Conservation (phyloP, 805 yeast genomes). For the Candida khao-thaluensis region DNA sequence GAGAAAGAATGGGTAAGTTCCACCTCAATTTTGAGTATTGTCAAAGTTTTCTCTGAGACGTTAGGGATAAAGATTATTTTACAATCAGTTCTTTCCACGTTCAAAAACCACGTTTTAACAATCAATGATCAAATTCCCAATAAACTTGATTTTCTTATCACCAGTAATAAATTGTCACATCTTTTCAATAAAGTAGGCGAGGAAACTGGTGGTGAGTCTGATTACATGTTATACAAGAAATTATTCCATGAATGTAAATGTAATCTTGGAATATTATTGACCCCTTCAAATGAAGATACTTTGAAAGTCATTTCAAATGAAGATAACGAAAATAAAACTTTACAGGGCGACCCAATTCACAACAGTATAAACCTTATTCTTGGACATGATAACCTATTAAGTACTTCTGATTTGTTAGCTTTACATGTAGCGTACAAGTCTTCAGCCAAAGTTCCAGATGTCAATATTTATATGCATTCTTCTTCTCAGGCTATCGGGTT, state of each 20-base stretch:
- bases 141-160: constrained; percentile 26
- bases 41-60: constrained; percentile 33
- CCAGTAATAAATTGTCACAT: constrained; percentile 19
- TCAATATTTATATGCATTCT: constrained; percentile 23
- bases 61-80: constrained; percentile 27
- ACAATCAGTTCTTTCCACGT: constrained; percentile 32
- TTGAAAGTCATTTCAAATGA: constrained; percentile 2
- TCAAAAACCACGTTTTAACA: constrained; percentile 27
- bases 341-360: constrained; percentile 14
- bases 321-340: constrained; percentile 11
- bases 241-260: constrained; percentile 27
- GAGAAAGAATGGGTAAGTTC: constrained; percentile 29
- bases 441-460: constrained; percentile 13
- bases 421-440: constrained; percentile 27
- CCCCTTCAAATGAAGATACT: constrained; percentile 12
- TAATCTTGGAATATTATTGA: constrained; percentile 34
- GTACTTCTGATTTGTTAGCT: constrained; percentile 34
- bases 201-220: constrained; percentile 17
- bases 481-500: constrained; percentile 17
- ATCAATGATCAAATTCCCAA: constrained; percentile 33
- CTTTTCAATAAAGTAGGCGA: constrained; percentile 7
- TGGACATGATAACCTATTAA: constrained; percentile 31
- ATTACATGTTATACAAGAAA: constrained; percentile 22
- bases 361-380: constrained; percentile 26
- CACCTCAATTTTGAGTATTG: constrained; percentile 33